Percentiles rank a stretch among this genome's conserved stretches.
Conservation (phyloP, 257 asterid genomes). For the Nicotiana noctiflora region DNA sequence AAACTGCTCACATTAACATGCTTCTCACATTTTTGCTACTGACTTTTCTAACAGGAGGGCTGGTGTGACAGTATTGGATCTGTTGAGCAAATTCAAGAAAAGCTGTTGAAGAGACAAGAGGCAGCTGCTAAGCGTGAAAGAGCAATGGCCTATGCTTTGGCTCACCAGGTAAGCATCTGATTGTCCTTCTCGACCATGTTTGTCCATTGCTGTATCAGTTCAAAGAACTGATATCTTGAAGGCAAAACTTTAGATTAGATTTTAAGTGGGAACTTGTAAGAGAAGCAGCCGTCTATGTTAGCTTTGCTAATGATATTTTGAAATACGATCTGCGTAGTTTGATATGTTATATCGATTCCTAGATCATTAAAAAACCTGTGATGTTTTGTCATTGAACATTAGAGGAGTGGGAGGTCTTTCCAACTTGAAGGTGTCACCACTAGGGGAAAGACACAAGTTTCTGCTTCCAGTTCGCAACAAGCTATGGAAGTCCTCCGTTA, state of each 20-base stretch:
- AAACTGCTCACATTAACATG: background rate
- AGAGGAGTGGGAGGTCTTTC: background rate
- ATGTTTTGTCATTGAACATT: background rate
- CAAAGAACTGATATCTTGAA: background rate
- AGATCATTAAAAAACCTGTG: background rate
- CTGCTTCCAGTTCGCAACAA: background rate
- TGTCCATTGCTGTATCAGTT: background rate
- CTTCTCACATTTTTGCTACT: background rate
- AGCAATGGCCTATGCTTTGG: conserved; percentile 99
- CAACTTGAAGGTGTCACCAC: background rate
- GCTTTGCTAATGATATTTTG: background rate
- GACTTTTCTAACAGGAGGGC: conserved; percentile 55
- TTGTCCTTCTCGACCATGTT: conserved; percentile 9
- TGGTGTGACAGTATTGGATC: conserved; percentile 98
- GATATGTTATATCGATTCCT: background rate
- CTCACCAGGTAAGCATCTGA: conserved; percentile 64
- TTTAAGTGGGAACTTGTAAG: background rate
- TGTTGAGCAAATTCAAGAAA: conserved; percentile 88
- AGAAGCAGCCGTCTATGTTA: background rate
- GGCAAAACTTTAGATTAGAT: background rate
- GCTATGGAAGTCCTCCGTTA: background rate
- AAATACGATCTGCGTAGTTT: background rate
- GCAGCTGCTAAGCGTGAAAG: conserved; percentile 99
- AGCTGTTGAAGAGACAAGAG: conserved; percentile 86
- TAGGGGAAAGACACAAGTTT: background rate